Conservation (phyloP, 78 protist genomes). For the Anaeramoeba flamelloides region DNA sequence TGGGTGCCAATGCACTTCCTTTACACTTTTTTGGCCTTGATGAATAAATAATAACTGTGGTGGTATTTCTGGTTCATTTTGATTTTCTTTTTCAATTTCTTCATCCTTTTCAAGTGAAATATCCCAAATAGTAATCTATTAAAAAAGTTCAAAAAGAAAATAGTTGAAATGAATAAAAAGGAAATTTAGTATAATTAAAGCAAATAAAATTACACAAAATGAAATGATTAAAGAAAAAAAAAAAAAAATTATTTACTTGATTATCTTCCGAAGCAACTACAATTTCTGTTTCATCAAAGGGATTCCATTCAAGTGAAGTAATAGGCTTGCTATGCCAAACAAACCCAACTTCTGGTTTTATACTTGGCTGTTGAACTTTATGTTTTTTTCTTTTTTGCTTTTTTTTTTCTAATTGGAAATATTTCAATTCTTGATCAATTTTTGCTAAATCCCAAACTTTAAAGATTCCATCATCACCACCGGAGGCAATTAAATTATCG, state of each 20-base stretch:
- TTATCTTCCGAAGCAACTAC: conserved; percentile 54
- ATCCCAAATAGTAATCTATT: conserved; percentile 79
- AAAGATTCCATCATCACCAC: conserved; percentile 77
- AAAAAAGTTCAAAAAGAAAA: no score
- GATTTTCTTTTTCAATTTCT: conserved; percentile 27
- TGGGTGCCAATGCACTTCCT: conserved; percentile 84
- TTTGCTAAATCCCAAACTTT: conserved; percentile 65
- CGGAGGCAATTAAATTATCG: conserved; percentile 60
- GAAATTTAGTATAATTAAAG: no score
- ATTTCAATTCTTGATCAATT: neutral
- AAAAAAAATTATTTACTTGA: conserved; percentile 19
- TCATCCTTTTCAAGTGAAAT: conserved; percentile 64
- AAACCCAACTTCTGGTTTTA: conserved; percentile 31
- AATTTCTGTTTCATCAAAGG: conserved; percentile 58
- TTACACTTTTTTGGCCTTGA: conserved; percentile 64
- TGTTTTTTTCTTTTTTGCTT: no score
- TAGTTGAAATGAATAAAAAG: no score
- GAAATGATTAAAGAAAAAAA: no score
- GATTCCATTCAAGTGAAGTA: conserved; percentile 72
- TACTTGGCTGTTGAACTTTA: no score
- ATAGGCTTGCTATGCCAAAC: conserved; percentile 56
- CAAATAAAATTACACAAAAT: no score
- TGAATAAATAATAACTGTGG: conserved; percentile 71
- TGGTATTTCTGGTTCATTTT: conserved; percentile 38
- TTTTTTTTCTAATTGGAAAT: neutral